Percentiles rank a stretch among this genome's conserved stretches.
Evolutionary conservation across 352 stramenopile species (phyloP).

Genomic region (Phytophthora pseudosyringae): DNA sequence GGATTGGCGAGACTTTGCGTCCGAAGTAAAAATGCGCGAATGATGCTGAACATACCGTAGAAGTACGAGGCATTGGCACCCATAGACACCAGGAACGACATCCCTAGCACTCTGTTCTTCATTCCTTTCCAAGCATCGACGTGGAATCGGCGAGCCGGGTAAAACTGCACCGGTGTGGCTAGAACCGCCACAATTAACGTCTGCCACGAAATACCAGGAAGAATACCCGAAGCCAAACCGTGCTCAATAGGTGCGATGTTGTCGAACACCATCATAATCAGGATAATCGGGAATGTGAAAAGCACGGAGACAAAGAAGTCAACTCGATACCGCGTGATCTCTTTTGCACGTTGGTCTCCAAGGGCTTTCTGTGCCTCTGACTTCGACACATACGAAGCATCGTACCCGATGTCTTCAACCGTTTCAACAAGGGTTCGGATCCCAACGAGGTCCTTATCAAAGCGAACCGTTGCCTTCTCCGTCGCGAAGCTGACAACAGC

Average conservation of each 20-base stretch:
- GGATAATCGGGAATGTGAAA: conserved; percentile 94
- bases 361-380: conserved; percentile 80
- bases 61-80: conserved; percentile 97
- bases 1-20: conserved; percentile 65
- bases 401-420: conserved; percentile 91
- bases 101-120: conserved; percentile 91
- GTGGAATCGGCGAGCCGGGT: conserved; percentile 94
- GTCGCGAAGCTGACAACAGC: conserved; percentile 89
- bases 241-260: conserved; percentile 70
- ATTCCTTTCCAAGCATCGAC: conserved; percentile 93
- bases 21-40: conserved; percentile 65
- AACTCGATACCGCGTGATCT: conserved; percentile 79
- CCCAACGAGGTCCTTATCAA: conserved; percentile 76
- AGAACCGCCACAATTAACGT: conserved; percentile 80
- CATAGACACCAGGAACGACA: conserved; percentile 98
- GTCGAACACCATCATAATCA: conserved; percentile 92
- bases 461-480: conserved; percentile 82
- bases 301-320: conserved; percentile 89
- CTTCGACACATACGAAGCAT: conserved; percentile 75
- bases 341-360: conserved; percentile 80
- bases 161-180: conserved; percentile 96
- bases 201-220: conserved; percentile 81
- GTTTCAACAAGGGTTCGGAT: conserved; percentile 88
- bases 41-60: conserved; percentile 93
- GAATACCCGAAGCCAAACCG: conserved; percentile 54